These are phyloP conservation scores for Coemansia sp. DNA, from an alignment of 192 early-diverging fungal genomes.

Conservation along the genomic window DNA sequence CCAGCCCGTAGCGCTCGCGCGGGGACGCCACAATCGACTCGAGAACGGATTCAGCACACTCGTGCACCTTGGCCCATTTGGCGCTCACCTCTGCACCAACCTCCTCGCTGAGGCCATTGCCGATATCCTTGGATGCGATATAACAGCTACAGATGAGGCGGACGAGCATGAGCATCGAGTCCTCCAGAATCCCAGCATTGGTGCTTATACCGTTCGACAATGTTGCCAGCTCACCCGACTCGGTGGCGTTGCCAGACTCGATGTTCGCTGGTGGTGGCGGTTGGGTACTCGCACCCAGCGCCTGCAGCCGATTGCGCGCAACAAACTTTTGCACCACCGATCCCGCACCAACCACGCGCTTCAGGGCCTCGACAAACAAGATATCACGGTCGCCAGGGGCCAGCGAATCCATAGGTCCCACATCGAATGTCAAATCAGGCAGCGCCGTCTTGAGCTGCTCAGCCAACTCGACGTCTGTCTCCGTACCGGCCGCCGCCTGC, in stretches of 20 bases:
- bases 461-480: constrained; percentile 4
- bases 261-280: neutral
- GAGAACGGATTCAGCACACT: constrained; percentile 27
- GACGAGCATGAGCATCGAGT: constrained; percentile 49
- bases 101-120: neutral
- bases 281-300: neutral
- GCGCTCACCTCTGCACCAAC: neutral
- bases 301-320: constrained; percentile 24
- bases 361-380: constrained; percentile 26
- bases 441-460: constrained; percentile 10
- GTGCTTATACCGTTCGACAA: constrained; percentile 44
- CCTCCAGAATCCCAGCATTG: constrained; percentile 46
- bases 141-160: constrained; percentile 49
- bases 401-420: constrained; percentile 19
- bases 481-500: neutral
- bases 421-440: constrained; percentile 14
- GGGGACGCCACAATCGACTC: constrained; percentile 32
- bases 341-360: constrained; percentile 22
- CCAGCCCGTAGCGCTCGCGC: constrained; percentile 34
- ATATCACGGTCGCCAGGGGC: constrained; percentile 12
- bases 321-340: constrained; percentile 29
- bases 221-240: neutral
- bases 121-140: constrained; percentile 15
- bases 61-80: constrained; percentile 28
- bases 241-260: neutral